Conservation (phyloP, 1,284 basidiomycete genomes). For the Xerocomus nothofagi region DNA sequence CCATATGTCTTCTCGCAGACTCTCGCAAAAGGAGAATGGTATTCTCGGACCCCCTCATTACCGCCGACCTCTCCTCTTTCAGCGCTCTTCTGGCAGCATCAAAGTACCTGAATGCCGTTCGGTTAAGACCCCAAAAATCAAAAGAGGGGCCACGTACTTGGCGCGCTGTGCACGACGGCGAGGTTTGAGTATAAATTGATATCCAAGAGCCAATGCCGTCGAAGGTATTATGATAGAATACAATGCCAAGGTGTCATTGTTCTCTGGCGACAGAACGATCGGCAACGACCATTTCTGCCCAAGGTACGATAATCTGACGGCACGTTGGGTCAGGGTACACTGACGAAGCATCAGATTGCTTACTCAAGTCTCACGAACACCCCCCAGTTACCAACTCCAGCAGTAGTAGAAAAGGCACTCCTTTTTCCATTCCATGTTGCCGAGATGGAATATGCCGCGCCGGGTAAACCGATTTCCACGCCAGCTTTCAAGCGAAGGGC, state of each 20-base stretch:
- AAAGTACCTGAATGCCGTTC: constrained; percentile 48
- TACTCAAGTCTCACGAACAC: constrained; percentile 37
- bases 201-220: constrained; percentile 44
- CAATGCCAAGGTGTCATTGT: constrained; percentile 44
- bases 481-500: constrained; percentile 37
- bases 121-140: constrained; percentile 17
- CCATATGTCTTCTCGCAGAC: constrained; percentile 45
- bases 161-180: constrained; percentile 41
- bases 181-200: constrained; percentile 54
- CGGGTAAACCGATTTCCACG: constrained; percentile 32
- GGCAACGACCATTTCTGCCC: constrained; percentile 57
- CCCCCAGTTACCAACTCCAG: constrained; percentile 34
- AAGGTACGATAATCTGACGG: constrained; percentile 42
- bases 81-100: constrained; percentile 50
- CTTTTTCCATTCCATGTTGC: constrained; percentile 35
- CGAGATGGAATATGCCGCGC: constrained; percentile 32
- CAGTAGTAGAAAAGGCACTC: constrained; percentile 31
- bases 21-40: constrained; percentile 46
- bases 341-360: constrained; percentile 9
- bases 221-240: constrained; percentile 50
- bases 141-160: constrained; percentile 28
- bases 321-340: constrained; percentile 6
- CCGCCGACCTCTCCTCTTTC: constrained; percentile 57
- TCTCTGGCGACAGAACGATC: constrained; percentile 50
- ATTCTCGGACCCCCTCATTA: constrained; percentile 57